Percentiles rank a stretch among this genome's conserved stretches.
Evolutionary conservation across 176 grass and related monocot genomes (phyloP).

Genomic region (Paspalum notatum): DNA sequence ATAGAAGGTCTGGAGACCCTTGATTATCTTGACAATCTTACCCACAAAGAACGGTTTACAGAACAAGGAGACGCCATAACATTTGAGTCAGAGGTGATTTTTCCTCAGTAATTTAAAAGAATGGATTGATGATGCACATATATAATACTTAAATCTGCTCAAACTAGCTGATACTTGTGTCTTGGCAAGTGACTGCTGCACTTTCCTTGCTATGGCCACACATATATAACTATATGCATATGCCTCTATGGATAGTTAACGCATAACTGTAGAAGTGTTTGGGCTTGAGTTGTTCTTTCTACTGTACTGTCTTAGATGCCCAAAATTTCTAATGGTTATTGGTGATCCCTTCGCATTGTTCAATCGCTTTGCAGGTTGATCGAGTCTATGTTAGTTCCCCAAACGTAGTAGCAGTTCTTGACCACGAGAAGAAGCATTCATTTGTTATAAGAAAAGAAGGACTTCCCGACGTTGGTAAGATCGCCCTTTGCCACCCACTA

Average conservation of each 20-base stretch:
- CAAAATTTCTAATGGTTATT: not conserved
- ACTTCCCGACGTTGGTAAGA: constrained; percentile 82
- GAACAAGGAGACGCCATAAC: constrained; percentile 97
- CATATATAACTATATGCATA: not conserved
- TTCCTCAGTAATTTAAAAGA: not conserved
- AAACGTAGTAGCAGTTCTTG: constrained; percentile 85
- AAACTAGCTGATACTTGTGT: not conserved
- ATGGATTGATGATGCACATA: not conserved
- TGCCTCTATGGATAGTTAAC: not conserved
- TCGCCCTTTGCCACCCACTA: not conserved
- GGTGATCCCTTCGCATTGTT: not conserved
- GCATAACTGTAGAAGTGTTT: not conserved
- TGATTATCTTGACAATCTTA: constrained; percentile 92
- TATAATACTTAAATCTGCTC: not conserved
- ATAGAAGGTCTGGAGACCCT: constrained; percentile 97
- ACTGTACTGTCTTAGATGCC: not conserved
- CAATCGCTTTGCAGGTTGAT: constrained; percentile 63
- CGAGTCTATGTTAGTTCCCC: constrained; percentile 87
- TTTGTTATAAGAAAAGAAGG: constrained; percentile 86
- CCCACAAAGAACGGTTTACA: constrained; percentile 70
- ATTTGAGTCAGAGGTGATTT: constrained; percentile 88
- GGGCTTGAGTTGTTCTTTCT: not conserved
- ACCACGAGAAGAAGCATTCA: constrained; percentile 94
- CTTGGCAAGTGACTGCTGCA: not conserved
- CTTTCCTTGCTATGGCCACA: not conserved